These are phyloP conservation scores for Wallacemonas sp. DNA, from an alignment of 208 protist species.

Conservation along the genomic window DNA sequence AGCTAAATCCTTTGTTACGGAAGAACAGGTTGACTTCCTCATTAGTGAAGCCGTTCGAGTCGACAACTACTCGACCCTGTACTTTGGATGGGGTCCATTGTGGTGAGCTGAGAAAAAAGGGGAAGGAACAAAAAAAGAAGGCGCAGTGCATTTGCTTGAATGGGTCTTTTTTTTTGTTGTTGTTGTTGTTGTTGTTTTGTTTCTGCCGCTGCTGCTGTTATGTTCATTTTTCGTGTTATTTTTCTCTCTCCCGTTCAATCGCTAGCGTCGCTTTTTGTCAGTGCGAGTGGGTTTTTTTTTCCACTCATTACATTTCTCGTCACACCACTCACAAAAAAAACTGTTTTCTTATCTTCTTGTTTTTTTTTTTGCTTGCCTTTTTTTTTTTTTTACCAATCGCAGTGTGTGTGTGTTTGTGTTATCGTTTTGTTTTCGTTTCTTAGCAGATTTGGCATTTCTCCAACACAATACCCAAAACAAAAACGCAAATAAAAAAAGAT, in stretches of 20 bases:
- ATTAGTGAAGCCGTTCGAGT: constrained; percentile 85
- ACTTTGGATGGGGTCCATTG: constrained; percentile 92
- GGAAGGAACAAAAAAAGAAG: constrained; percentile 4
- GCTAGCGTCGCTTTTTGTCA: neutral
- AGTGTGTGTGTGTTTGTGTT: neutral
- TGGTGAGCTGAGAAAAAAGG: constrained; percentile 47
- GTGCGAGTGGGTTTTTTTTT: neutral
- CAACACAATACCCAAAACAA: too few species aligned
- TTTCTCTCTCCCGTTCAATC: neutral
- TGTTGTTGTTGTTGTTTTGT: constrained; percentile 11
- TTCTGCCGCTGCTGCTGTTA: neutral
- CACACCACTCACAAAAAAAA: neutral
- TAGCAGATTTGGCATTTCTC: neutral
- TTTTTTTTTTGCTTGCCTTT: neutral
- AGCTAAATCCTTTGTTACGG: constrained; percentile 47
- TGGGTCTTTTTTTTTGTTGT: neutral
- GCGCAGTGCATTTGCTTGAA: neutral
- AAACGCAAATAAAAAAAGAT: too few species aligned
- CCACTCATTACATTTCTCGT: too few species aligned
- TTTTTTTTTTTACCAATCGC: neutral
- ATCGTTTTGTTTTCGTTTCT: neutral
- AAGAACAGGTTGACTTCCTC: constrained; percentile 84
- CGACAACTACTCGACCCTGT: constrained; percentile 90
- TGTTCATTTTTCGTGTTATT: neutral
- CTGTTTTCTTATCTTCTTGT: neutral